Base-by-base conservation (phyloP, 305 asterid species). In the Coffea humblotiana region DNA sequence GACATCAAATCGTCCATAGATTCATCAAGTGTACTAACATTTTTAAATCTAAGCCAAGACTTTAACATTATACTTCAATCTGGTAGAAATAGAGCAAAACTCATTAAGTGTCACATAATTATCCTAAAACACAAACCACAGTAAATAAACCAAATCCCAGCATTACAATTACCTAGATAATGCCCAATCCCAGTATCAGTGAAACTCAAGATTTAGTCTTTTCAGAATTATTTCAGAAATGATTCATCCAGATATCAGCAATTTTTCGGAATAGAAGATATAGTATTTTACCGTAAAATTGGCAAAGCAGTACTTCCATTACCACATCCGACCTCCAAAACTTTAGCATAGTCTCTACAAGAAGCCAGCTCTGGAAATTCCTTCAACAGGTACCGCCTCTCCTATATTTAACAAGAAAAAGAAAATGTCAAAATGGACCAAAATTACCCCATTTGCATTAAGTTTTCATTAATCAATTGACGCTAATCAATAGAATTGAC, bases 261-360 rank as follows among this genome's bases (percentile, higher is more conserved):
- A 35, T 18, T 37, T 51, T 37, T 70, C 11, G 1, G 23, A 19
- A 27, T 21, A 45, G 8, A 64, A 11, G 5, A 35, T 21, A 10
- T 8, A 10, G 45, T 25, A 25, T 23, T 58, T 85, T 86, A 93
- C 97, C 96, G 85, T 77, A 94, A 80, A 76, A 94, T 82, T 58
- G 98, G 90, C 72, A 94, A 84, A 82, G 90, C 93, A 14, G 98
- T 91, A 74, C 97, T 92, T 74, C 97, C 98, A 86, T 90, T 93
- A 66, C 98, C 98, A 87, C 98, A 94, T 60, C 98, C 98, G 56
- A 94, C 93, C 83, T 94, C 98, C 95, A 94, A 90, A 85, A 92
- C 90, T 87, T 84, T 90, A 35, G 88, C 84, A 81, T 84, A 74
- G 10, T 86, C 92, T n/a, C 75, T 13, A 79, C 94, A 93, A 61